Conservation (phyloP, 768 basidiomycete genomes). For the Ramaria rubella region DNA sequence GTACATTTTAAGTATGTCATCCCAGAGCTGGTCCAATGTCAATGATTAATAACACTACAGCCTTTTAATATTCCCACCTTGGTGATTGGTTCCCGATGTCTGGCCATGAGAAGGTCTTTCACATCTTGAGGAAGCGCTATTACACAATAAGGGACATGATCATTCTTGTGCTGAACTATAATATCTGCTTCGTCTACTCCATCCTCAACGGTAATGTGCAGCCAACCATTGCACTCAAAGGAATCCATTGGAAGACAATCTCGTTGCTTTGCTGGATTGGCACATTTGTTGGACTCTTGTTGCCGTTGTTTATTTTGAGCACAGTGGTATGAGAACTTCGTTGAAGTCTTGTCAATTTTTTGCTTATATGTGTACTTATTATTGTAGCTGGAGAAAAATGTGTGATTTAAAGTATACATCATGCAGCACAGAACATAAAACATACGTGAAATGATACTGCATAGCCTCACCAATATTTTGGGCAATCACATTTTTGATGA, state of each 20-base stretch:
- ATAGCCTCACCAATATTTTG: neutral
- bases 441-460: neutral
- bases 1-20: slow-evolving; percentile 6
- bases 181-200: neutral
- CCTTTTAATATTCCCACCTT: slow-evolving; percentile 3
- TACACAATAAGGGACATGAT: slow-evolving; percentile 1
- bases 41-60: neutral
- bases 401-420: neutral
- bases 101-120: neutral
- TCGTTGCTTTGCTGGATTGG: slow-evolving; percentile 8
- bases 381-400: neutral
- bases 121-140: neutral
- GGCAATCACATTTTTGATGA: neutral
- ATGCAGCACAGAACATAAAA: neutral
- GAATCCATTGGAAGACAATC: slow-evolving; percentile 9
- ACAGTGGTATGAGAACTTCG: slow-evolving; percentile 1
- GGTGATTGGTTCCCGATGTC: neutral
- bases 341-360: no score
- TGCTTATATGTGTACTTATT: neutral
- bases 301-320: slow-evolving; percentile 5
- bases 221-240: slow-evolving; percentile 9
- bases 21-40: slow-evolving; percentile 9
- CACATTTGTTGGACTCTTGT: slow-evolving; percentile 1
- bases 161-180: neutral
- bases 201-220: neutral